Evolutionary conservation across 2,329 filamentous ascomycete genomes (phyloP).

Genomic region (Diaporthe citrichinensis): DNA sequence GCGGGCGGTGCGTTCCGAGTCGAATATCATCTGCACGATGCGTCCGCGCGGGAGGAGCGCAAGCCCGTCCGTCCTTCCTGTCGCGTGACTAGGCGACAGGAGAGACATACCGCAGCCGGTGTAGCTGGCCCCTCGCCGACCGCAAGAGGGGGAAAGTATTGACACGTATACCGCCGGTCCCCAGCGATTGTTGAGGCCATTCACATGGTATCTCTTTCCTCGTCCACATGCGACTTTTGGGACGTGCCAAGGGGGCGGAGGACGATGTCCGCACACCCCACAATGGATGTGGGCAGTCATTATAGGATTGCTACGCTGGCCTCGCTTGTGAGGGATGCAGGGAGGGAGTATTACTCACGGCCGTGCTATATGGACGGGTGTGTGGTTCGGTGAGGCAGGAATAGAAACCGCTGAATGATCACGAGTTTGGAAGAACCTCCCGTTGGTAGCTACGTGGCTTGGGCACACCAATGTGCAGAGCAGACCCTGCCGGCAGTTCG

Average conservation of each 20-base stretch:
- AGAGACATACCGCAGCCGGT: background rate
- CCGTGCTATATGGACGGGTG: no score
- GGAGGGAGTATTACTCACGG: no score
- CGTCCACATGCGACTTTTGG: background rate
- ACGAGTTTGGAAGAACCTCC: background rate
- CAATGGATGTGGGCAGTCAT: background rate
- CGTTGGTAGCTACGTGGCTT: background rate
- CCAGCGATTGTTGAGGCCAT: background rate
- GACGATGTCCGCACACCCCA: background rate
- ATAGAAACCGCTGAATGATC: background rate
- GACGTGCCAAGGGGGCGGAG: background rate
- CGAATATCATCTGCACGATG: background rate
- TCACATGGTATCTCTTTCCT: background rate
- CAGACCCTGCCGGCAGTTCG: background rate
- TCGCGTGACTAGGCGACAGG: background rate
- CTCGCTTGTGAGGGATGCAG: background rate
- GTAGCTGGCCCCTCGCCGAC: background rate
- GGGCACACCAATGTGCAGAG: background rate
- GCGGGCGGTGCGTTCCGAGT: background rate
- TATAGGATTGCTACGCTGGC: background rate
- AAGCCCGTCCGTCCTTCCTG: background rate
- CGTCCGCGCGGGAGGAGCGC: background rate
- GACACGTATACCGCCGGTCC: background rate
- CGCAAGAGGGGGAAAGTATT: background rate
- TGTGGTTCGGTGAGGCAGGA: background rate